These are phyloP conservation scores for Rhipidocladum racemiflorum DNA, from an alignment of 176 grass and related monocot species.

Conservation along the genomic window DNA sequence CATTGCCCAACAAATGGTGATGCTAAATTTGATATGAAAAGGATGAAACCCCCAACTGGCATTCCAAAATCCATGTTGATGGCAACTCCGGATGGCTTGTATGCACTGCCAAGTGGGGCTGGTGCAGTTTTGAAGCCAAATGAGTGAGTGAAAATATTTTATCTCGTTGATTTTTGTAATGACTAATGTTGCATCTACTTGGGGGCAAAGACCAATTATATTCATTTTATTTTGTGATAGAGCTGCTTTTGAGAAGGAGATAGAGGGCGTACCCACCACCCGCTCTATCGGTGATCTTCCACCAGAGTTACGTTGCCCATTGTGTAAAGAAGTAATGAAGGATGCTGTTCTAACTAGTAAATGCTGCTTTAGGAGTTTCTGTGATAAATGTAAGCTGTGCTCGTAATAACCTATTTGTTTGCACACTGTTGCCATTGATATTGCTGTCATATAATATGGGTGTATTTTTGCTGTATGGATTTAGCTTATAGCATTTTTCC, in stretches of 20 bases:
- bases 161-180: conserved; percentile 4
- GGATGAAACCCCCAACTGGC: conserved; percentile 95
- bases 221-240: conserved; percentile 44
- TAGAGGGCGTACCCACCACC: conserved; percentile 82
- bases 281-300: conserved; percentile 72
- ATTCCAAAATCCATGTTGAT: conserved; percentile 99
- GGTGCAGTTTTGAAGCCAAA: conserved; percentile 97
- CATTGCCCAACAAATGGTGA: conserved; percentile 98
- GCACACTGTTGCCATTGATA: conserved; percentile 11
- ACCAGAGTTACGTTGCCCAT: conserved; percentile 73
- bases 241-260: conserved; percentile 98
- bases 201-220: neutral
- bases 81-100: conserved; percentile 90
- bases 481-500: conserved; percentile 4
- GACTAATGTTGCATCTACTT: neutral
- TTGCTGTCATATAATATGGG: conserved; percentile 12
- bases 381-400: conserved; percentile 84
- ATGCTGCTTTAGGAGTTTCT: conserved; percentile 98
- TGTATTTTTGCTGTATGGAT: neutral
- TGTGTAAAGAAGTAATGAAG: conserved; percentile 99
- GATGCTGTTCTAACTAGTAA: conserved; percentile 99
- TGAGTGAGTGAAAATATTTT: conserved; percentile 53
- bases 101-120: conserved; percentile 84
- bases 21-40: conserved; percentile 73
- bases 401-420: conserved; percentile 1